Base-by-base conservation (phyloP, 2,329 filamentous ascomycete species). In the Phoma sp. region DNA sequence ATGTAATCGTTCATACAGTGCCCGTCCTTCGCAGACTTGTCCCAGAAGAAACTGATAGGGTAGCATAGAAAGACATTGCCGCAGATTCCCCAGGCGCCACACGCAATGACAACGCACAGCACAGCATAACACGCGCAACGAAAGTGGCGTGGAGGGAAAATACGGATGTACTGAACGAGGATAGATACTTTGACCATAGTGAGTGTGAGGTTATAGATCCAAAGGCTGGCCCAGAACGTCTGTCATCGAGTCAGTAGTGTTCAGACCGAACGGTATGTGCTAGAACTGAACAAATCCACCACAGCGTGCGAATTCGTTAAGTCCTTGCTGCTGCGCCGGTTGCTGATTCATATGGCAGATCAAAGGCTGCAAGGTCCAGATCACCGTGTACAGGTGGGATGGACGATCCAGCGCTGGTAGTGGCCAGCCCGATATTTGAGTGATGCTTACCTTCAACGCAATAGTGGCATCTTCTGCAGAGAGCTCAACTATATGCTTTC, bases 161-260 rank as follows among this genome's bases (percentile, higher is more conserved):
- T 67, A 4, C 64, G 66, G 12, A 71, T 57, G 28, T 71, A 72
- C 18, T 74, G 71, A 10, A 69, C 51, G 23, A 74, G 57, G 30
- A 74, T 69, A 2, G 70, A 69, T 2, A 73, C 45, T 42, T 73
- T 74, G n/a, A 61, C 72, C 25, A 62, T 56, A 3, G 64, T 68
- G 15, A 75, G 61, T 9, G 64, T 47, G n/a, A 74, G 60, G 42
- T 65, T 66, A 52, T 74, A 73, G 7, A 72, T 60, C 68, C 67
- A 73, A 0, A 73, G 53, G 17, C 67, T 68, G 7, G 65, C 67
- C 72, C 71, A 75, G 38, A 75, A 74, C 23, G 68, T 64, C 71
- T 74, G 45, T 14, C n/a, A 5, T 37, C 9, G 11, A 17, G 34
- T 54, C 17, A 54, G 45, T 17, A 12, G 17, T 12, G 9, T 12